Percentiles rank a stretch among this genome's conserved stretches.
phyloP scores from a whole-genome alignment of 1,284 basidiomycete genomes.

The Neotropicomus parvogracilis region DNA sequence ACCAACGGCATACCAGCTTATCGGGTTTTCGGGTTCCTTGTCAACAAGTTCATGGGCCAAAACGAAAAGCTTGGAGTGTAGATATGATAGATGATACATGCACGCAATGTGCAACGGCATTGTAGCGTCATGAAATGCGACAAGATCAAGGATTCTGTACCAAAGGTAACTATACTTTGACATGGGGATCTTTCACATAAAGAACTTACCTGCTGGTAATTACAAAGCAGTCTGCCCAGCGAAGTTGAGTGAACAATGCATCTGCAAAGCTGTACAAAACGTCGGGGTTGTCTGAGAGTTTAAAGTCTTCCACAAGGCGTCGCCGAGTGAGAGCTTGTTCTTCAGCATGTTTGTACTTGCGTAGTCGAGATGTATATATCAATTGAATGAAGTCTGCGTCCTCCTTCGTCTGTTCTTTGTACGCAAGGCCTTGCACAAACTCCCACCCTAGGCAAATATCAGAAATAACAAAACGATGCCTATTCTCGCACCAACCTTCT shows the following conservation, averaged over 20 bases:
- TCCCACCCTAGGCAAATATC: conserved; percentile 75
- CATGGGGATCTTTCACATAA: neutral
- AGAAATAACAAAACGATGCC: neutral
- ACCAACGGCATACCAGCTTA: conserved; percentile 98
- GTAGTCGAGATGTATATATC: conserved; percentile 87
- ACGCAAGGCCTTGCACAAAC: conserved; percentile 84
- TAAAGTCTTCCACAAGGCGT: conserved; percentile 73
- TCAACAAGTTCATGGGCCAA: conserved; percentile 95
- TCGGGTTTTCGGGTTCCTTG: conserved; percentile 85
- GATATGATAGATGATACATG: conserved; percentile 91
- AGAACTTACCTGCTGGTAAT: conserved; percentile 73
- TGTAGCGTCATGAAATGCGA: conserved; percentile 79
- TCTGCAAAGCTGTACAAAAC: conserved; percentile 91
- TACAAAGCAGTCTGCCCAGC: conserved; percentile 91
- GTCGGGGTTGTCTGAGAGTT: conserved; percentile 86
- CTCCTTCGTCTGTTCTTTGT: conserved; percentile 77
- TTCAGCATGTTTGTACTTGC: conserved; percentile 82
- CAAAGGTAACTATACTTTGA: conserved; percentile 5
- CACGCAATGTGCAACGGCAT: conserved; percentile 95
- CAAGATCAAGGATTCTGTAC: conserved; percentile 73
- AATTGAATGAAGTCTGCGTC: conserved; percentile 88
- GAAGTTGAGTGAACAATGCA: conserved; percentile 81
- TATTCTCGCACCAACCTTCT: conserved; percentile 61
- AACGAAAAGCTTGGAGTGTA: conserved; percentile 91
- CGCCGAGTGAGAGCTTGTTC: conserved; percentile 78